Evolutionary conservation across 805 yeast species (phyloP).

Genomic region (Wickerhamiella australiensis): DNA sequence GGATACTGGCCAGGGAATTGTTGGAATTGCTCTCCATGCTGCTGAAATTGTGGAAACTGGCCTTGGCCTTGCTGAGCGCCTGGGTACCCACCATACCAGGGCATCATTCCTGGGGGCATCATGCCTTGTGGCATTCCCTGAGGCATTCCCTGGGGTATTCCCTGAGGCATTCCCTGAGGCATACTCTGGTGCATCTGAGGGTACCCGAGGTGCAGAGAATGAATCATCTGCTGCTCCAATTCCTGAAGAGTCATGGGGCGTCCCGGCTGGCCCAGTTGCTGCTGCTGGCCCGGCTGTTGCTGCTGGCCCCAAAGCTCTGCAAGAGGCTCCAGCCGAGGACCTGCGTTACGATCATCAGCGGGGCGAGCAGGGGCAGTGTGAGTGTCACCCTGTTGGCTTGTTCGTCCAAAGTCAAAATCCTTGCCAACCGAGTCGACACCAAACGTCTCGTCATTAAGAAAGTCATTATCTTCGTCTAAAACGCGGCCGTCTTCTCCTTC

Average conservation of each 20-base stretch:
- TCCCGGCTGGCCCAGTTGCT: neutral
- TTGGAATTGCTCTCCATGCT: neutral
- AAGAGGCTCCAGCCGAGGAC: conserved; percentile 45
- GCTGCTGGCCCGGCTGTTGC: conserved; percentile 11
- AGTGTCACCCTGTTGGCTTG: conserved; percentile 25
- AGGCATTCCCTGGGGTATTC: conserved; percentile 5
- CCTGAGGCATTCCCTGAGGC: conserved; percentile 9
- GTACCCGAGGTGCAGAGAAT: conserved; percentile 7
- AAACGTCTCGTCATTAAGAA: conserved; percentile 68
- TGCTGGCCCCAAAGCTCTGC: conserved; percentile 53
- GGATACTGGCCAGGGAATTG: neutral
- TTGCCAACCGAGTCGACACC: conserved; percentile 44
- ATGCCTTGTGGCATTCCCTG: conserved; percentile 9
- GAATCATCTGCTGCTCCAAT: conserved; percentile 15
- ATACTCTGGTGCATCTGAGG: conserved; percentile 11
- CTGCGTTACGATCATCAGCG: conserved; percentile 17
- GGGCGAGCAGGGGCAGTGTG: conserved; percentile 25
- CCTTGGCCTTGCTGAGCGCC: conserved; percentile 6
- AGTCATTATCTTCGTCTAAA: conserved; percentile 58
- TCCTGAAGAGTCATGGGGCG: conserved; percentile 13
- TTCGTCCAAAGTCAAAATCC: conserved; percentile 53
- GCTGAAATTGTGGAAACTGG: conserved; percentile 12
- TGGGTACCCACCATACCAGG: conserved; percentile 5
- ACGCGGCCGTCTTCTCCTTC: conserved; percentile 9
- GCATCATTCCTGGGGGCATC: conserved; percentile 13